Evolutionary conservation across 2,329 filamentous ascomycete species (phyloP), one percentile per base, ranked within the genome.

Genomic region (Exophiala viscosa): DNA sequence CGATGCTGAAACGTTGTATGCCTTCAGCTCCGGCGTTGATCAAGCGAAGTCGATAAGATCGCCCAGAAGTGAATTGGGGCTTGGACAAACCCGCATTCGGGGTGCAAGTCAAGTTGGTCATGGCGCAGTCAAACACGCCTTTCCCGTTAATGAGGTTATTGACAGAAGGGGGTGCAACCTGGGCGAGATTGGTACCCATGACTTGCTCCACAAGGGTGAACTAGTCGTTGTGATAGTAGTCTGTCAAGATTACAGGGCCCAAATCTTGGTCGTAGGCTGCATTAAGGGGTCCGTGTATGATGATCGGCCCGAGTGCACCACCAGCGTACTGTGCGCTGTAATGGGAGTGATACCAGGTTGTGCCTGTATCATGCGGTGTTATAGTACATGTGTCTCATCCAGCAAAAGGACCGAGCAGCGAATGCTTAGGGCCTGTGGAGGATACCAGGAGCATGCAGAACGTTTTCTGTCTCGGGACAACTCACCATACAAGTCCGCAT

Each of bases 1-100:
- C 62, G 71, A 84, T 76, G 32, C 64, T 70, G 65, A 73, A 72
- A 44, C 63, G 67, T 51, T 60, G 65, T 39, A 64, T 58, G 6
- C 57, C 67, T 51, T 66, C 65, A 14, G 64, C 61, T 35, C 66
- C 65, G 3, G 66, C 63, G 61, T 76, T 76, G 55, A 77, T 66
- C 14, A 77, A 48, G 14, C 73, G 65, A 7, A 77, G 60, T 4
- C 68, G 66, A 51, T 73, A 66, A 34, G 62, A 67, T 59, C 71
- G 70, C 23, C 70, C 70, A 11, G 49, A 46, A 23, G 38, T 45
- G 33, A 67, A 61, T 15, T 61, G 55, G 44, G 63, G 62, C 15
- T 60, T 57, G 2, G 59, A 59, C 8, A 65, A 48, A 13, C 63
- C 59, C 17, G 60, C 53, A 43, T 61, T 60, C 4, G 49, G 33